phyloP scores from a whole-genome alignment of 768 basidiomycete genomes.

The Terana coerulea region DNA sequence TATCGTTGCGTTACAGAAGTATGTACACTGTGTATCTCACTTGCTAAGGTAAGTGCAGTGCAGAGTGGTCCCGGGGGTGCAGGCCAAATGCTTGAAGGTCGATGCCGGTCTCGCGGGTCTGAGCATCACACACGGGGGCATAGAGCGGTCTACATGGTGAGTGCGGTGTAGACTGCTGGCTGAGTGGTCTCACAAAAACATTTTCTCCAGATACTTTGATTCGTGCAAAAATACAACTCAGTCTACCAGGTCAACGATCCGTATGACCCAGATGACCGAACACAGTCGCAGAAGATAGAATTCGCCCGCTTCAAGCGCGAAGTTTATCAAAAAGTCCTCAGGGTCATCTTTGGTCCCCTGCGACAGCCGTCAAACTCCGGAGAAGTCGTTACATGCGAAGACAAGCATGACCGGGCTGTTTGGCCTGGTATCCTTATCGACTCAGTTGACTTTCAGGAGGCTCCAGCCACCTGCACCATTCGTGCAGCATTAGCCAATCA shows the following conservation, averaged over 20 bases:
- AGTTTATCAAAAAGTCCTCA: neutral
- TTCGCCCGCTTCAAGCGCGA: neutral
- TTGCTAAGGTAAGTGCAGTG: too few species aligned
- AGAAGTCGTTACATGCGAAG: neutral
- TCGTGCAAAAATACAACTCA: too few species aligned
- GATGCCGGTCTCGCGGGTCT: too few species aligned
- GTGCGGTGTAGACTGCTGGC: too few species aligned
- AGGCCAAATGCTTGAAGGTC: too few species aligned
- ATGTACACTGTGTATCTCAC: too few species aligned
- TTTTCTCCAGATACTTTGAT: too few species aligned
- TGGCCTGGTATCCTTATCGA: neutral
- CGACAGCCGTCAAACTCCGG: neutral
- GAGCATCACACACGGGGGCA: too few species aligned
- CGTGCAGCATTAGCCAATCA: neutral
- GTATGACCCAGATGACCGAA: neutral
- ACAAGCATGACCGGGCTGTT: neutral
- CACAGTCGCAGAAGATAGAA: neutral
- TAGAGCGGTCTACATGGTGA: too few species aligned
- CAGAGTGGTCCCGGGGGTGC: too few species aligned
- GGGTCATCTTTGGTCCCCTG: neutral
- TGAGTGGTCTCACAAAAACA: too few species aligned
- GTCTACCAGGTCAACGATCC: neutral
- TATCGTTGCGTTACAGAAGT: too few species aligned
- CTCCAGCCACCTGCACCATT: neutral
- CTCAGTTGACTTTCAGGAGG: neutral